These are phyloP conservation scores for Corchorus olitorius DNA, from an alignment of 345 rosid genomes.

Conservation along the genomic window DNA sequence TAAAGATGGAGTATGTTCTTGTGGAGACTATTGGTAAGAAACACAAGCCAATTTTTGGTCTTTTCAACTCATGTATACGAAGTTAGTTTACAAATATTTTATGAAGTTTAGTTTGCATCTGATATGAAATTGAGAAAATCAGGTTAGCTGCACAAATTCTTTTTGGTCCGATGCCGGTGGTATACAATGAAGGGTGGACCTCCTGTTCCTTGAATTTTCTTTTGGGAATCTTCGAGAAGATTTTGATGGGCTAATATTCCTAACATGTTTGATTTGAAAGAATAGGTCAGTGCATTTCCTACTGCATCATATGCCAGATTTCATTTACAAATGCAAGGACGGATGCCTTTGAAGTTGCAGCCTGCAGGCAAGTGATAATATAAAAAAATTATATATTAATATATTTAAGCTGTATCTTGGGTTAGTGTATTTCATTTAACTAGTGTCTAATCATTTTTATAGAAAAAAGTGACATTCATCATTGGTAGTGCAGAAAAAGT, in stretches of 20 bases:
- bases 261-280: neutral
- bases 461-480: neutral
- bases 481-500: neutral
- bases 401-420: neutral
- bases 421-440: neutral
- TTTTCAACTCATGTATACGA: constrained; percentile 10
- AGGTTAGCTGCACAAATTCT: neutral
- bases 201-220: too few species aligned
- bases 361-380: neutral
- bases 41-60: neutral
- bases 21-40: constrained; percentile 52
- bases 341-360: neutral
- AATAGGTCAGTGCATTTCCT: neutral
- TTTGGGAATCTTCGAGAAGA: too few species aligned
- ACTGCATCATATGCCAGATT: neutral
- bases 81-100: neutral
- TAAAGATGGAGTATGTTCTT: constrained; percentile 55
- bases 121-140: constrained; percentile 6
- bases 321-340: neutral
- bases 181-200: neutral
- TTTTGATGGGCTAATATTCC: neutral
- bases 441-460: neutral
- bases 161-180: neutral
- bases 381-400: neutral
- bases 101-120: neutral